Conservation (phyloP, 139 green algal genomes). For the Pseudopediastrum boryanum region DNA sequence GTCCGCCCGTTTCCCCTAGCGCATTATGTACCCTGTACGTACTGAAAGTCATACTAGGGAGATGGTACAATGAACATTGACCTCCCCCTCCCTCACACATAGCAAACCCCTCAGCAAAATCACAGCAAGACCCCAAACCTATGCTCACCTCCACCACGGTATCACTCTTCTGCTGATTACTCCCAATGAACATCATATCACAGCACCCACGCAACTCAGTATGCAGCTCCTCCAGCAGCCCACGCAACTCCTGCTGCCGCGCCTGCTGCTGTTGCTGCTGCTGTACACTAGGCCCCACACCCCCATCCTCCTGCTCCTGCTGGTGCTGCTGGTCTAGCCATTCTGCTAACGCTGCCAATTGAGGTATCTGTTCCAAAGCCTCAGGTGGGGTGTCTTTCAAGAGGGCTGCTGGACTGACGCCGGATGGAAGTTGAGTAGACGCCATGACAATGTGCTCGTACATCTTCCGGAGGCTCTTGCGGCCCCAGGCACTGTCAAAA, state of each 20-base stretch:
- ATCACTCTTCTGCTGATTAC: slow-evolving; percentile 40
- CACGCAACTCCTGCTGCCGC: background rate
- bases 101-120: too few species aligned
- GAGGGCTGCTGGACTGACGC: too few species aligned
- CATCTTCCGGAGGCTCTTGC: slow-evolving; percentile 63
- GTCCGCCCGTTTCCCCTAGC: too few species aligned
- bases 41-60: too few species aligned
- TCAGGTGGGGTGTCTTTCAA: too few species aligned
- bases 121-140: too few species aligned
- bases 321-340: background rate
- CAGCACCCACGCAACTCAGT: slow-evolving; percentile 55
- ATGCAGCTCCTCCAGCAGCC: slow-evolving; percentile 55
- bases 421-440: too few species aligned
- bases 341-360: slow-evolving; percentile 1
- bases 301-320: background rate
- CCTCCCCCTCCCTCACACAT: too few species aligned
- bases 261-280: slow-evolving; percentile 1
- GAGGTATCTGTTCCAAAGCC: background rate
- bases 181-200: slow-evolving; percentile 73
- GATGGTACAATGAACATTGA: too few species aligned
- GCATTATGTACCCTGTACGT: too few species aligned
- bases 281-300: background rate
- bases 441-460: slow-evolving; percentile 75
- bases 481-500: slow-evolving; percentile 74
- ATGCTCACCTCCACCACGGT: slow-evolving; percentile 61